Evolutionary conservation across 805 yeast genomes (phyloP), one percentile per base, ranked within the genome.

Genomic region (Nakazawaea pomicola): DNA sequence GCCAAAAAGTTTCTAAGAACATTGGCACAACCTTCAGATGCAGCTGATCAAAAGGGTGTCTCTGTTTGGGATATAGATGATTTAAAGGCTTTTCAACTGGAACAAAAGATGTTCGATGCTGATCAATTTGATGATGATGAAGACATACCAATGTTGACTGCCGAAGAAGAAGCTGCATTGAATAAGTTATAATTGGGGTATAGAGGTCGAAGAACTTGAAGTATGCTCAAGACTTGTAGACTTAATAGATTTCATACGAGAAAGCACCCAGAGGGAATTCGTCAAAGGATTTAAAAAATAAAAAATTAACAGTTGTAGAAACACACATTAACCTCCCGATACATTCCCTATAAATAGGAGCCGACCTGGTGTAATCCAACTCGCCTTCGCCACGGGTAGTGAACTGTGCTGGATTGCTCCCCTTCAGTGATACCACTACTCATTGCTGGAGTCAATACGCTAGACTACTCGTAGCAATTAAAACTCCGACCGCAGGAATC

Each of bases 1-100:
- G 95, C 98, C 1, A 90, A 87, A 60, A 90, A 88, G 62, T 93
- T 93, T 56, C 68, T 93, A 57, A 70, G 98, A 52, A 82, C 89
- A 2, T 78, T 90, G 76, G 98, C 99, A 0, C 99, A 93, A 60
- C 98, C 98, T 0, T 70, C 86, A 0, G 79, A 89, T 56, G 83
- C 86, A 1, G 80, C 83, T 47, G 97, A 91, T 56, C 95, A 85
- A 58, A 95, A 89, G 53, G 97, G 97, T 40, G 83, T 90, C 3
- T 83, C 95, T 7, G 95, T 93, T 12, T 91, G 98, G 99, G 83
- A 82, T 44, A 47, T 79, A 20, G 83, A 79, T 35, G 90, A 86
- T 53, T 61, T 87, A 38, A 61, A 72, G 40, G 62, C 58, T 17
- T 74, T 67, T 54, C 96, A 87, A 57, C 57, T 63, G 33, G 74